A percentile compares a stretch with the other conserved stretches of the same genome.
Evolutionary conservation across 495 filamentous ascomycete species (phyloP).

Genomic region (Aspergillus leporis): DNA sequence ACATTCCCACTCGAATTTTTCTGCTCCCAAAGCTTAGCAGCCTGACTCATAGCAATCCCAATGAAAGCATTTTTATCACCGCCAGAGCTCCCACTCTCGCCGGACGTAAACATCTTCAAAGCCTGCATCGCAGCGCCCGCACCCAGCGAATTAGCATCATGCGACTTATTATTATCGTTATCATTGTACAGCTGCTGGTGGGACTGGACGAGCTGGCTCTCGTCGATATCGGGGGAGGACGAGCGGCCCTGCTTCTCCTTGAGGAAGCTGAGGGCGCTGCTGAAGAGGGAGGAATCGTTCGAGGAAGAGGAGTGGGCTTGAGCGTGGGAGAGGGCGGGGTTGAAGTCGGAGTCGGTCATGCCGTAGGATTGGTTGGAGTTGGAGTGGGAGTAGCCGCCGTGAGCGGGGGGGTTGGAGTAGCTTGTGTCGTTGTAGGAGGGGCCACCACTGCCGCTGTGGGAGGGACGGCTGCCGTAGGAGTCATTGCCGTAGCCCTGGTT

Average conservation of each 20-base stretch:
- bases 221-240: slow-evolving; percentile 49
- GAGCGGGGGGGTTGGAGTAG: slow-evolving; percentile 12
- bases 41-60: slow-evolving; percentile 69
- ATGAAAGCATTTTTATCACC: slow-evolving; percentile 61
- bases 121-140: slow-evolving; percentile 68
- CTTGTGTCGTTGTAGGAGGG: slow-evolving; percentile 11
- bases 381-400: slow-evolving; percentile 14
- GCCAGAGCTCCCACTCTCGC: slow-evolving; percentile 26
- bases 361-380: slow-evolving; percentile 5
- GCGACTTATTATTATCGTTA: slow-evolving; percentile 29
- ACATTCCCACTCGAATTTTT: slow-evolving; percentile 45
- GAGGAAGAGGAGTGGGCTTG: slow-evolving; percentile 33
- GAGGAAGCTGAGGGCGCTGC: slow-evolving; percentile 48
- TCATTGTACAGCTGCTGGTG: slow-evolving; percentile 59
- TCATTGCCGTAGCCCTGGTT: slow-evolving; percentile 14
- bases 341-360: slow-evolving; percentile 41
- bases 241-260: slow-evolving; percentile 39
- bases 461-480: slow-evolving; percentile 13
- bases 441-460: slow-evolving; percentile 6
- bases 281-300: slow-evolving; percentile 49
- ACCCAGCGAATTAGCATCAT: slow-evolving; percentile 49
- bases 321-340: slow-evolving; percentile 49
- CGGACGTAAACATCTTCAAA: slow-evolving; percentile 62
- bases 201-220: slow-evolving; percentile 52
- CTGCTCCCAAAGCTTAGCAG: slow-evolving; percentile 65